Percentiles rank a stretch among this genome's conserved stretches.
phyloP scores from a whole-genome alignment of 2,329 filamentous ascomycete species.

The Penicillium sp. region DNA sequence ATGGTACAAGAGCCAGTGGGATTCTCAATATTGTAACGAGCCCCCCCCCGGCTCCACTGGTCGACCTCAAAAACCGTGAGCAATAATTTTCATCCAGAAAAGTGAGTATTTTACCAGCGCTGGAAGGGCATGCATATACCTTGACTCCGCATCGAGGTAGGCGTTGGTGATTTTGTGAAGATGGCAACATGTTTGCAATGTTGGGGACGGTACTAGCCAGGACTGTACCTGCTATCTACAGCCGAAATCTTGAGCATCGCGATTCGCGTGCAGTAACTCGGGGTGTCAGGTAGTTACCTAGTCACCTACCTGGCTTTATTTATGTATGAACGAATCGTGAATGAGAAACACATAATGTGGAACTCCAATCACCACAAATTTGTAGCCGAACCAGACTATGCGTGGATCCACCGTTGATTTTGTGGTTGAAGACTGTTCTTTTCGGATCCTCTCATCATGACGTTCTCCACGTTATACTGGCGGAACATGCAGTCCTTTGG shows the following conservation, averaged over 20 bases:
- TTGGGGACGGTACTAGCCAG: too few relatives aligned
- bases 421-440: not conserved
- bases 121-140: not conserved
- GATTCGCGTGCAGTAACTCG: too few relatives aligned
- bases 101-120: not conserved
- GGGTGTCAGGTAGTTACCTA: too few relatives aligned
- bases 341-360: too few relatives aligned
- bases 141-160: not conserved
- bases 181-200: too few relatives aligned
- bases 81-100: not conserved
- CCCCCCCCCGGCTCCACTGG: not conserved
- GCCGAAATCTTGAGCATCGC: too few relatives aligned
- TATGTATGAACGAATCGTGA: too few relatives aligned
- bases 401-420: not conserved
- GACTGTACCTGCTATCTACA: too few relatives aligned
- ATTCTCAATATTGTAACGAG: not conserved
- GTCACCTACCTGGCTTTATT: too few relatives aligned
- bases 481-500: not conserved
- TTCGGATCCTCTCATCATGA: not conserved
- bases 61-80: not conserved
- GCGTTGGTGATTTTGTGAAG: too few relatives aligned
- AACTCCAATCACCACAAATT: too few relatives aligned
- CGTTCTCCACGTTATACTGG: not conserved
- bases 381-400: too few relatives aligned
- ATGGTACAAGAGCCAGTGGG: not conserved